Conservation (phyloP, 78 protist genomes). For the Planoprotostelium fungivorum region DNA sequence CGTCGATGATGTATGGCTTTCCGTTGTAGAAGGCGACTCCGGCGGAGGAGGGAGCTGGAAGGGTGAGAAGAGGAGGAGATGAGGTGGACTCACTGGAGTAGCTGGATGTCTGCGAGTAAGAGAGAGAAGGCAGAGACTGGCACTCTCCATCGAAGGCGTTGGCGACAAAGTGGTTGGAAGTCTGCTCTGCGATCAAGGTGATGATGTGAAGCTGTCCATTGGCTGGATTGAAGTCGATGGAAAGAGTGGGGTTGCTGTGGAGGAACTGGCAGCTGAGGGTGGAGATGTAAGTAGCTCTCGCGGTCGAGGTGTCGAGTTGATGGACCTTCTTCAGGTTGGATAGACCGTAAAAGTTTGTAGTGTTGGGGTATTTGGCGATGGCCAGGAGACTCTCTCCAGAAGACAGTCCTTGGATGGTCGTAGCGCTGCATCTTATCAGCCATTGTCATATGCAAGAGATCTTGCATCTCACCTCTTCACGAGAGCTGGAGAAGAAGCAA, state of each 20-base stretch:
- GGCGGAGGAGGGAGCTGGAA: background rate
- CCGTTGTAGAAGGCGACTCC: conserved; percentile 1
- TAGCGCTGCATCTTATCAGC: background rate
- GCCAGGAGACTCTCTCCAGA: background rate
- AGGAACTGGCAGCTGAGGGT: background rate
- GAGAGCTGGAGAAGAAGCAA: background rate
- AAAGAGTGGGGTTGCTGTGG: background rate
- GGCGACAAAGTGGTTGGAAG: background rate
- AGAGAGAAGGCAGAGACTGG: background rate
- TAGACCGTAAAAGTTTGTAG: background rate
- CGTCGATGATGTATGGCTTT: background rate
- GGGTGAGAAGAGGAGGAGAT: too few relatives aligned
- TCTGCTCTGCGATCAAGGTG: background rate
- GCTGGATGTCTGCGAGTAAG: background rate
- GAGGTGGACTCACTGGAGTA: too few relatives aligned
- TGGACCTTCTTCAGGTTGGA: background rate
- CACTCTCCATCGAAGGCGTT: background rate
- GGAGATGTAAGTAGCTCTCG: background rate
- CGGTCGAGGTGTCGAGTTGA: background rate
- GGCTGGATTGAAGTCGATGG: background rate
- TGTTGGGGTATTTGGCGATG: background rate
- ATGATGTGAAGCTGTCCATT: background rate
- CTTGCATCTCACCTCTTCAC: background rate
- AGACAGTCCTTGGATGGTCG: background rate
- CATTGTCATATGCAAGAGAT: background rate